Percentiles rank a stretch among this genome's conserved stretches.
Evolutionary conservation across 2,329 filamentous ascomycete species (phyloP).

Genomic region (Colletotrichum cuscutae): DNA sequence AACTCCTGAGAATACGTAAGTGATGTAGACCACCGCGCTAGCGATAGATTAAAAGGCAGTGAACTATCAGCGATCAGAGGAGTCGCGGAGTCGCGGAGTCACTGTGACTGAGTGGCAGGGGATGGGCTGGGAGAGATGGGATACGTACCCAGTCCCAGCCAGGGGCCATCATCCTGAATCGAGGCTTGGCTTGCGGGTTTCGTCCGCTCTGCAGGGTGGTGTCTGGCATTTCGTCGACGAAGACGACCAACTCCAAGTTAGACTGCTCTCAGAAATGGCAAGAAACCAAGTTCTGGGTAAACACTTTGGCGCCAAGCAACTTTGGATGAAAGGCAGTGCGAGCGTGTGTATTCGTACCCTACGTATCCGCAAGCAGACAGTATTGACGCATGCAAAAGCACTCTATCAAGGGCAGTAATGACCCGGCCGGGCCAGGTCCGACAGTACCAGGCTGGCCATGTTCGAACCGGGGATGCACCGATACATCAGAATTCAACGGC

Average conservation of each 20-base stretch:
- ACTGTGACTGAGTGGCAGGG: not conserved
- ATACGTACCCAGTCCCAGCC: not conserved
- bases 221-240: not conserved
- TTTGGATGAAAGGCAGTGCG: too few relatives aligned
- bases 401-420: not conserved
- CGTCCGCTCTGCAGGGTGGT: not conserved
- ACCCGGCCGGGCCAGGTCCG: constrained; percentile 12
- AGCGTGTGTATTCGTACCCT: not conserved
- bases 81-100: not conserved
- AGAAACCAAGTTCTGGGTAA: not conserved
- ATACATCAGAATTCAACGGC: constrained; percentile 24
- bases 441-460: constrained; percentile 8
- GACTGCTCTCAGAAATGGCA: not conserved
- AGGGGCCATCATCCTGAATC: not conserved
- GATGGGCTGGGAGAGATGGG: not conserved
- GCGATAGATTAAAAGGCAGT: constrained; percentile 12
- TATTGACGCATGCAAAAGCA: not conserved
- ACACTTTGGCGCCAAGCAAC: not conserved
- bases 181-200: not conserved
- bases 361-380: not conserved
- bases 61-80: not conserved
- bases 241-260: not conserved
- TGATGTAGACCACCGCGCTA: constrained; percentile 16
- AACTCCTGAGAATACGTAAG: constrained; percentile 24
- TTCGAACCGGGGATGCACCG: constrained; percentile 19